A percentile compares a stretch with the other conserved stretches of the same genome.
Evolutionary conservation across 139 green algal genomes (phyloP).

Genomic region (Chlorella sp.): DNA sequence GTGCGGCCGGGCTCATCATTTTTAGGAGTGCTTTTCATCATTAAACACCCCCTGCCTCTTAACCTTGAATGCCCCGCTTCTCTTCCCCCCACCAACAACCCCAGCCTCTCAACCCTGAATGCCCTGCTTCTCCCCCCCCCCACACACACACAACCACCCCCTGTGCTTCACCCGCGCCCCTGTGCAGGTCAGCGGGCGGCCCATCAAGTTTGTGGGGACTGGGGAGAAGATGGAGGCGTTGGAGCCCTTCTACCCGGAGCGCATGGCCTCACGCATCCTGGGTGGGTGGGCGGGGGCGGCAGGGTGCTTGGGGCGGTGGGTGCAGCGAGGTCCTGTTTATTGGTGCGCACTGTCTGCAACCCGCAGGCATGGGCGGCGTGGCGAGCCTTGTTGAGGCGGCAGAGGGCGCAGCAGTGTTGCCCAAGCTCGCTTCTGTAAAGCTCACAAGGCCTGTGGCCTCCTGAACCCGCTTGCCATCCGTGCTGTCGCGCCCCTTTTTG

Average conservation of each 20-base stretch:
- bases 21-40: not conserved
- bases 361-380: conserved; percentile 91
- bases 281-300: conserved; percentile 51
- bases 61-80: too few relatives aligned
- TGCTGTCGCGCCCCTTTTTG: not conserved
- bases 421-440: too few relatives aligned
- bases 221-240: conserved; percentile 97
- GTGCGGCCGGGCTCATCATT: conserved; percentile 48
- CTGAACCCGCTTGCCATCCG: not conserved
- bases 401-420: too few relatives aligned
- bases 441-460: too few relatives aligned
- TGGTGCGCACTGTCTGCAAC: not conserved
- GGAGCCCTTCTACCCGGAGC: conserved; percentile 98
- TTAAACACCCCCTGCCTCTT: too few relatives aligned
- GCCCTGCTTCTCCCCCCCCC: not conserved
- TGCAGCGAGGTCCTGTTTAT: not conserved
- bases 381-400: conserved; percentile 85
- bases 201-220: conserved; percentile 98
- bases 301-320: too few relatives aligned
- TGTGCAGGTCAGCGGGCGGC: conserved; percentile 78
- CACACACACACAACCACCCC: too few relatives aligned
- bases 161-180: too few relatives aligned
- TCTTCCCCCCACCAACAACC: too few relatives aligned
- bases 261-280: conserved; percentile 94
- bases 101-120: too few relatives aligned